Percentiles rank a stretch among this genome's conserved stretches.
Conservation (phyloP, 805 yeast species). For the Cyberlindnera subsufficiens region DNA sequence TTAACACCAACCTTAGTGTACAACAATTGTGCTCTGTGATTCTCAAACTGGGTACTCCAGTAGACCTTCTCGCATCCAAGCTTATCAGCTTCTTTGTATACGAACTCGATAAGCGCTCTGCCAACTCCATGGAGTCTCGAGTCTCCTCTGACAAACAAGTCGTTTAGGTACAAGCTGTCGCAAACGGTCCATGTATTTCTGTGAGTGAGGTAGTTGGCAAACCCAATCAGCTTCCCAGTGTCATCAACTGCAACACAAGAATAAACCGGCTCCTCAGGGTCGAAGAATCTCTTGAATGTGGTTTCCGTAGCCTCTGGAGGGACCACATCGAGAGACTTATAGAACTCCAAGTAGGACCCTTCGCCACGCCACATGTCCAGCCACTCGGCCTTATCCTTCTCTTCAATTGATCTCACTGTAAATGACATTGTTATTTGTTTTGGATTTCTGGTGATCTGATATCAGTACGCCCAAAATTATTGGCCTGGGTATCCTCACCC, state of each 20-base stretch:
- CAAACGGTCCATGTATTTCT: slow-evolving; percentile 2
- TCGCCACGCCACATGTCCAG: slow-evolving; percentile 1
- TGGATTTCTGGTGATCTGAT: too few species aligned
- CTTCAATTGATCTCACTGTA: slow-evolving; percentile 1
- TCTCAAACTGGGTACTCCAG: slow-evolving; percentile 2
- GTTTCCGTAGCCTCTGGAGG: slow-evolving; percentile 1
- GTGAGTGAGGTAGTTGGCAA: slow-evolving; percentile 1
- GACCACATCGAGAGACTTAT: slow-evolving; percentile 1
- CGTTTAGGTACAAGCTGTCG: slow-evolving; percentile 1
- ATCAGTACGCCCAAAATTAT: too few species aligned
- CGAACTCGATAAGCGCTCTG: slow-evolving; percentile 1
- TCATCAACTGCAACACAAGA: slow-evolving; percentile 1
- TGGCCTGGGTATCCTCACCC: too few species aligned
- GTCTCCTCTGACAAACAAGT: slow-evolving; percentile 1
- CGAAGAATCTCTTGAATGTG: slow-evolving; percentile 2
- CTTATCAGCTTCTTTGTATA: slow-evolving; percentile 1
- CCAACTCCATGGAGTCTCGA: slow-evolving; percentile 2
- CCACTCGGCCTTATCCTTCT: slow-evolving; percentile 1
- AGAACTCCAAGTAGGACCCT: slow-evolving; percentile 2
- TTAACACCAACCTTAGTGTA: slow-evolving; percentile 2
- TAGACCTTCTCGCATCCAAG: not conserved
- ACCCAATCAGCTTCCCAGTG: slow-evolving; percentile 2
- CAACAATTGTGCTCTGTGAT: slow-evolving; percentile 1
- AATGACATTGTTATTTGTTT: not conserved
- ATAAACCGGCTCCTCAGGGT: slow-evolving; percentile 1